A percentile compares a stretch with the other conserved stretches of the same genome.
Evolutionary conservation across 176 grass and related monocot species (phyloP).

Genomic region (Saccharum spontaneum): DNA sequence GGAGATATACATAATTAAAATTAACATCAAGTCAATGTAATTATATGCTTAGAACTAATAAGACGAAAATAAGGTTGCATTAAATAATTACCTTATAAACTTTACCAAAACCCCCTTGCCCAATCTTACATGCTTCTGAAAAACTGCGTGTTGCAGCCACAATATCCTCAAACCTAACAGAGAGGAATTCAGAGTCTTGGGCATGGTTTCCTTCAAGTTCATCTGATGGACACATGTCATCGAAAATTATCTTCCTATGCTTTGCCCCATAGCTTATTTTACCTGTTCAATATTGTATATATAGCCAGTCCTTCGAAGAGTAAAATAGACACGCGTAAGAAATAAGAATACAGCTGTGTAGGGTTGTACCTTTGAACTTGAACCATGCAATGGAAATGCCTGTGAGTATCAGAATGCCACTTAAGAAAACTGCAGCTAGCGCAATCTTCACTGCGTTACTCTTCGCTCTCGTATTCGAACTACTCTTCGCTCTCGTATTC

Average conservation of each 20-base stretch:
- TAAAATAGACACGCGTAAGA: background rate
- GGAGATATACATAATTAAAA: too few species aligned
- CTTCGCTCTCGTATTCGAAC: background rate
- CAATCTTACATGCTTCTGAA: conserved; percentile 2
- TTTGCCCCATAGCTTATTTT: background rate
- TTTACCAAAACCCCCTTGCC: conserved; percentile 46
- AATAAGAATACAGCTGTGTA: background rate
- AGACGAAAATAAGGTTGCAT: background rate
- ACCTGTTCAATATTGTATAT: background rate
- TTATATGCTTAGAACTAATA: background rate
- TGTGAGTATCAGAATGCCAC: background rate
- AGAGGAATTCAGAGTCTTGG: conserved; percentile 9
- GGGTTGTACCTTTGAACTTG: conserved; percentile 5
- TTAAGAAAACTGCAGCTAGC: background rate
- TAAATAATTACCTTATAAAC: conserved; percentile 39
- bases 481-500: background rate
- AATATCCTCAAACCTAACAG: conserved; percentile 27
- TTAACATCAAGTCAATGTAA: background rate
- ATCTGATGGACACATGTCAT: background rate
- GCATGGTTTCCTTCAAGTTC: background rate
- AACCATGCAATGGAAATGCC: background rate
- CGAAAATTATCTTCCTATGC: background rate
- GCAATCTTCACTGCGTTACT: background rate
- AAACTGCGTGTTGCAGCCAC: conserved; percentile 18
- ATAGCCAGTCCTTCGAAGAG: background rate